Conservation (phyloP, 768 basidiomycete genomes). For the Phylloporus scabripes region DNA sequence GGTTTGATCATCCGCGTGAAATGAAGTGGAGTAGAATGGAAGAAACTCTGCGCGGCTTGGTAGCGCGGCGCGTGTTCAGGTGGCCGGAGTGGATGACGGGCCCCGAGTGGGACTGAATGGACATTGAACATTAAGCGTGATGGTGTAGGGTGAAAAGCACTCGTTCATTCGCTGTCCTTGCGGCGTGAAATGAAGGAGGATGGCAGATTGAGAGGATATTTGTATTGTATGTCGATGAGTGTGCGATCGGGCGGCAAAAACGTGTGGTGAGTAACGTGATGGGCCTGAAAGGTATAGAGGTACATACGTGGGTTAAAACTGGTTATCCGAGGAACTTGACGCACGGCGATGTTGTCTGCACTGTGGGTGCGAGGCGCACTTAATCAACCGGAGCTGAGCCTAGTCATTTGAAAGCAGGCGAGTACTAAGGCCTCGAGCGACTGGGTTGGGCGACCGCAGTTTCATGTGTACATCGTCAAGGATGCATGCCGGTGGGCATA, state of each 20-base stretch:
- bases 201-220: neutral
- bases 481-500: neutral
- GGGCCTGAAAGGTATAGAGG: neutral
- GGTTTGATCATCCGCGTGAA: neutral
- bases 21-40: constrained; percentile 8
- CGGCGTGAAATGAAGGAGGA: neutral
- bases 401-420: neutral
- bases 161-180: neutral
- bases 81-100: neutral
- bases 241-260: neutral
- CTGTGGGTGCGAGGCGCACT: neutral
- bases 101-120: neutral
- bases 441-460: neutral
- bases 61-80: neutral
- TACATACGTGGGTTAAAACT: neutral
- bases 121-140: neutral
- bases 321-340: neutral
- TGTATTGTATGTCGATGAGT: neutral
- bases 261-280: neutral
- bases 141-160: neutral
- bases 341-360: neutral
- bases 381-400: neutral
- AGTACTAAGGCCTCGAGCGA: neutral
- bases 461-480: neutral
- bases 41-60: neutral